A percentile compares a stretch with the other conserved stretches of the same genome.
These are phyloP conservation scores for Ganoderma sinense DNA, from an alignment of 1,284 basidiomycete species.

Conservation along the genomic window DNA sequence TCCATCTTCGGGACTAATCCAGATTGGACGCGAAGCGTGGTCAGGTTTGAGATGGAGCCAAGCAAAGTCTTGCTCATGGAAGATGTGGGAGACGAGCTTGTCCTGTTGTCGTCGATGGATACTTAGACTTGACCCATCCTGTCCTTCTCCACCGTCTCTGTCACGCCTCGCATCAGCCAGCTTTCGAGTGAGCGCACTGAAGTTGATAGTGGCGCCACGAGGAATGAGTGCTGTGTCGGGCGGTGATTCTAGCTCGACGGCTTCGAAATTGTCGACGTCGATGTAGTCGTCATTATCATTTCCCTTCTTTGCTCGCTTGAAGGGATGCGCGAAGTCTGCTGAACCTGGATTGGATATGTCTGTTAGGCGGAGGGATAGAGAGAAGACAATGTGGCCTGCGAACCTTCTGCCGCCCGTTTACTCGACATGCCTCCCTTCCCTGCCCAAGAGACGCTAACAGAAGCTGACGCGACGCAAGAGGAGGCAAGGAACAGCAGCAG, in stretches of 20 bases:
- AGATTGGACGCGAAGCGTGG: conserved; percentile 89
- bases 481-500: not conserved
- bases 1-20: conserved; percentile 94
- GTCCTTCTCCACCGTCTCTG: conserved; percentile 45
- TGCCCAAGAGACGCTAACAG: not conserved
- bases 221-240: conserved; percentile 66
- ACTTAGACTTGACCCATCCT: conserved; percentile 41
- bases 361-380: not conserved
- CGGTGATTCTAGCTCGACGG: conserved; percentile 52
- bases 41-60: conserved; percentile 89
- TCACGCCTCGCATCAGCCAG: conserved; percentile 64
- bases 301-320: conserved; percentile 59
- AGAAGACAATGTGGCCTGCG: conserved; percentile 13
- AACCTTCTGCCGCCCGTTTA: conserved; percentile 61
- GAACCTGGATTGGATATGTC: conserved; percentile 31
- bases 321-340: conserved; percentile 48
- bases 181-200: conserved; percentile 81
- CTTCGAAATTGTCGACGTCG: conserved; percentile 64
- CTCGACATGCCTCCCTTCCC: conserved; percentile 45
- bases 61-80: conserved; percentile 85
- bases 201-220: conserved; percentile 79
- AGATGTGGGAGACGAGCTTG: conserved; percentile 78
- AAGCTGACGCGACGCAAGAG: not conserved
- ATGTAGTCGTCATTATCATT: conserved; percentile 61
- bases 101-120: conserved; percentile 75